phyloP scores from a whole-genome alignment of 2,329 filamentous ascomycete genomes.

The Sporothrix pseudoabietina region DNA sequence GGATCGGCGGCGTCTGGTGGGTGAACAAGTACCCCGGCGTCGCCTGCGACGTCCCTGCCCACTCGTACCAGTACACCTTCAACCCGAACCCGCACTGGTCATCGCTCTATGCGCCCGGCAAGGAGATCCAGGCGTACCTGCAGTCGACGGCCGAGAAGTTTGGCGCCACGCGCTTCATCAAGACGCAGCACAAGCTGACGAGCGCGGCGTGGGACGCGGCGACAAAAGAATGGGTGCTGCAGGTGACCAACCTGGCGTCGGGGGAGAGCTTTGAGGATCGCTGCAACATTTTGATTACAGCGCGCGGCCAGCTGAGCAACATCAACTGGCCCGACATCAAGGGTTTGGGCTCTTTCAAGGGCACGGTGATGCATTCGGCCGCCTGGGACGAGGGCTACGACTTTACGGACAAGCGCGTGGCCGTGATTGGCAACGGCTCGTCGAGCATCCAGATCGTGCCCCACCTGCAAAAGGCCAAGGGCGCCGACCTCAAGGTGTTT shows the following conservation, averaged over 20 bases:
- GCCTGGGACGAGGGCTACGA: constrained; percentile 53
- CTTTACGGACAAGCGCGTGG: constrained; percentile 52
- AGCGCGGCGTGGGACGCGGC: constrained; percentile 47
- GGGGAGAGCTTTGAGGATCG: constrained; percentile 46
- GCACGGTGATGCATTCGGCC: constrained; percentile 51
- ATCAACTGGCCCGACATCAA: constrained; percentile 49
- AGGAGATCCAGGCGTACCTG: constrained; percentile 55
- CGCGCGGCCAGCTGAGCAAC: constrained; percentile 49
- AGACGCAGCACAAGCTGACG: constrained; percentile 47
- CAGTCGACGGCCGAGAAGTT: constrained; percentile 51
- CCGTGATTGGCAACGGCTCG: constrained; percentile 56
- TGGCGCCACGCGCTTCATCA: constrained; percentile 51
- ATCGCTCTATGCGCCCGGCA: constrained; percentile 51
- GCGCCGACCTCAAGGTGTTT: constrained; percentile 49
- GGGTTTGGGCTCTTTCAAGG: constrained; percentile 47
- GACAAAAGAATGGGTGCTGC: constrained; percentile 43
- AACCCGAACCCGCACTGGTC: constrained; percentile 59
- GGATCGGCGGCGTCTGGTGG: constrained; percentile 44
- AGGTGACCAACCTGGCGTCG: constrained; percentile 42
- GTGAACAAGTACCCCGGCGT: constrained; percentile 43
- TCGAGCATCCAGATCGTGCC: constrained; percentile 58
- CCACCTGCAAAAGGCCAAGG: constrained; percentile 49
- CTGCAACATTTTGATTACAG: constrained; percentile 47
- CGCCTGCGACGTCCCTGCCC: constrained; percentile 47
- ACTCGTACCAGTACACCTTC: constrained; percentile 60